These are phyloP conservation scores for Kalmusia sp. DNA, from an alignment of 2,329 filamentous ascomycete genomes.

Conservation along the genomic window DNA sequence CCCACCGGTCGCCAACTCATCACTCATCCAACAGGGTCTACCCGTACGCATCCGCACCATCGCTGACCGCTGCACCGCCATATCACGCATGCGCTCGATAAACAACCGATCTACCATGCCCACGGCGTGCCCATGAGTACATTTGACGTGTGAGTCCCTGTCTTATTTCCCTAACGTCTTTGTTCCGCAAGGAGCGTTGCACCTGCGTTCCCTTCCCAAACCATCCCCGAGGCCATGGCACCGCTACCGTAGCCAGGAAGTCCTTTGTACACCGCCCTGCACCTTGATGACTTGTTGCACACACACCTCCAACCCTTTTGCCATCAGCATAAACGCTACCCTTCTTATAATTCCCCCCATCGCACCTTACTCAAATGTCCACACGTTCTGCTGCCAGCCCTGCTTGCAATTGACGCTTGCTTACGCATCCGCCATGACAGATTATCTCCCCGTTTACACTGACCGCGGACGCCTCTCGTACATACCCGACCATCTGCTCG, in stretches of 20 bases:
- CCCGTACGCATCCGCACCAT: slow-evolving; percentile 40
- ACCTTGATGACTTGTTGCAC: slow-evolving; percentile 36
- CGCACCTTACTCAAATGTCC: slow-evolving; percentile 1
- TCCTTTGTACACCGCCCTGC: slow-evolving; percentile 44
- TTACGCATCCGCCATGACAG: slow-evolving; percentile 48
- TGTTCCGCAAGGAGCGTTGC: slow-evolving; percentile 36
- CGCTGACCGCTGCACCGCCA: slow-evolving; percentile 36
- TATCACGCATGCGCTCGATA: slow-evolving; percentile 26
- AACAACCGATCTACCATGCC: slow-evolving; percentile 34
- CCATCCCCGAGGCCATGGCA: slow-evolving; percentile 34
- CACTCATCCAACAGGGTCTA: slow-evolving; percentile 34
- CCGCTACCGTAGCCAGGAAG: slow-evolving; percentile 38
- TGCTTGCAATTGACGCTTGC: slow-evolving; percentile 30
- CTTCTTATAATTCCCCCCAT: slow-evolving; percentile 17
- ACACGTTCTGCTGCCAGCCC: slow-evolving; percentile 10
- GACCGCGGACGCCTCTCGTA: slow-evolving; percentile 48
- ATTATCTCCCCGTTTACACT: slow-evolving; percentile 46
- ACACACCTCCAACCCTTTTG: slow-evolving; percentile 27
- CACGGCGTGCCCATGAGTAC: slow-evolving; percentile 26
- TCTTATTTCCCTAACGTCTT: slow-evolving; percentile 42
- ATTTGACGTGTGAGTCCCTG: slow-evolving; percentile 42
- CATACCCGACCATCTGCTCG: slow-evolving; percentile 43
- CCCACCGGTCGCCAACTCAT: slow-evolving; percentile 33
- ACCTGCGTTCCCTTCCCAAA: slow-evolving; percentile 39
- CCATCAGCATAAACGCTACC: slow-evolving; percentile 21